Evolutionary conservation across 306 rosid genomes (phyloP), one percentile per base, ranked within the genome.

Genomic region (Acacia confusa): DNA sequence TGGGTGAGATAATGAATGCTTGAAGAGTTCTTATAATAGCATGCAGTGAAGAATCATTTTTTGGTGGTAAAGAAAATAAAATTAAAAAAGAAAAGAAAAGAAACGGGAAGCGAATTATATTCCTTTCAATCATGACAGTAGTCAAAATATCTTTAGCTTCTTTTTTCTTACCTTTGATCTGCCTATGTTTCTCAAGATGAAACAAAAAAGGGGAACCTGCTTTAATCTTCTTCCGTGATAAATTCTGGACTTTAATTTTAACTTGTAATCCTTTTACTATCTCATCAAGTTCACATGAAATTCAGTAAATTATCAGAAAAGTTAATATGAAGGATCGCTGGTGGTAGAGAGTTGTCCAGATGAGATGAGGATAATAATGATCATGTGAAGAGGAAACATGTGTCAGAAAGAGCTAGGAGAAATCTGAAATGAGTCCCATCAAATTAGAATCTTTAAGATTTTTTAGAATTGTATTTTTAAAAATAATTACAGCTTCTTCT

Each of bases 91-190:
- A 50, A 50, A 41, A 50, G 0, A 9, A 22, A 8, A 7, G 3
- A 0, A 5, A 74, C 80, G 77, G 82, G 77, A 82, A n/a, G 78
- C 52, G 45, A 68, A 24, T 69, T 78, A 13, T 83, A 48, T 80
- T 83, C 82, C 77, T 67, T 79, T 81, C 76, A 78, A 83, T 78
- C 55, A 86, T 77, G 69, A 77, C 76, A 15, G 79, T 41, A 20
- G 79, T 50, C 76, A 71, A 45, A 17, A 79, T 72, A 76, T 77
- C 79, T 83, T 81, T 83, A 77, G 67, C 81, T 41, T 68, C 76
- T 83, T 86, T 80, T 83, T 83, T 80, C 76, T 81, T 83, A 73
- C 66, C 74, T 80, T 86, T 86, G 87, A 86, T 85, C 22, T 43
- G 4, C 60, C 68, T 67, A 67, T 60, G 27, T 9, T 24, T 60